Evolutionary conservation across 2,329 filamentous ascomycete genomes (phyloP).

Genomic region (Colletotrichum sidae): DNA sequence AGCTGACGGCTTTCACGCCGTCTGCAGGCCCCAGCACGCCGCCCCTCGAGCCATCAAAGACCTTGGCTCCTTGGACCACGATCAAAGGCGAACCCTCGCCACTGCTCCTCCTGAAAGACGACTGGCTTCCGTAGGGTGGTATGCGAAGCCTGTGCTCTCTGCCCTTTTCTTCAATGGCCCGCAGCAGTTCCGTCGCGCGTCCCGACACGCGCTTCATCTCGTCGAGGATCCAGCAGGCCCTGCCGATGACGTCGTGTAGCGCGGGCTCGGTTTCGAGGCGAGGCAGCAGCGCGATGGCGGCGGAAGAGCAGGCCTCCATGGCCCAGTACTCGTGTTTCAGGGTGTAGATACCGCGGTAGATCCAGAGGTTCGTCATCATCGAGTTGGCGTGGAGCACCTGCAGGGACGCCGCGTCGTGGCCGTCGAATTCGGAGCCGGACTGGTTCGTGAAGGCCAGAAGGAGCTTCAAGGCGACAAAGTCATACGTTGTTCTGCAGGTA

Average conservation of each 20-base stretch:
- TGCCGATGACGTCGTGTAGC: neutral
- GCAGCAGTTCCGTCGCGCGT: conserved; percentile 7
- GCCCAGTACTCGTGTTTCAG: conserved; percentile 41
- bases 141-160: neutral
- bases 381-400: conserved; percentile 49
- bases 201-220: conserved; percentile 16
- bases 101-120: neutral
- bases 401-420: conserved; percentile 57
- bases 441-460: conserved; percentile 8
- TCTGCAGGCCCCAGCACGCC: neutral
- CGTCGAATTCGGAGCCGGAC: conserved; percentile 39
- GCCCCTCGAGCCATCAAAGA: conserved; percentile 8
- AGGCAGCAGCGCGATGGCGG: conserved; percentile 5
- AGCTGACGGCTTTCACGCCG: neutral
- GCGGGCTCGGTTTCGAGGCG: neutral
- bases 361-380: conserved; percentile 38
- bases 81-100: neutral
- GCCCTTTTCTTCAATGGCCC: conserved; percentile 1
- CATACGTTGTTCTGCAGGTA: conserved; percentile 9
- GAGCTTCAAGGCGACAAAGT: conserved; percentile 22
- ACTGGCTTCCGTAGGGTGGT: conserved; percentile 4
- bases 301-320: conserved; percentile 18
- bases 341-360: conserved; percentile 42
- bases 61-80: neutral
- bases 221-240: conserved; percentile 18